Conservation (phyloP, 2,329 filamentous ascomycete species). For the Diaporthe citrichinensis region DNA sequence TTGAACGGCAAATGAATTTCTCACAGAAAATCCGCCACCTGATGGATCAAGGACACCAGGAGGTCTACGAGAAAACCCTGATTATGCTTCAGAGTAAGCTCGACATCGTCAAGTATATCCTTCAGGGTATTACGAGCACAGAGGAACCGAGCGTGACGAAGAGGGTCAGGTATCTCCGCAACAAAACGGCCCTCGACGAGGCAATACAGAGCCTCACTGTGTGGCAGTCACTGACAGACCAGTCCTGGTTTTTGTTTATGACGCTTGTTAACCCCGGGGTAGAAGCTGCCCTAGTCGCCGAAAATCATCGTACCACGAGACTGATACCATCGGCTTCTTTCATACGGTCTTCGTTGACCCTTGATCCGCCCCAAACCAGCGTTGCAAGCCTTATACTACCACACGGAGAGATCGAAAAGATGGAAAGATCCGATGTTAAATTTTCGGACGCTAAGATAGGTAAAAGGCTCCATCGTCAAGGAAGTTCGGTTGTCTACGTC, state of each 20-base stretch:
- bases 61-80: constrained; percentile 43
- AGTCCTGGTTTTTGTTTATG: constrained; percentile 10
- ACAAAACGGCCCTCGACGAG: background rate
- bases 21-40: constrained; percentile 39
- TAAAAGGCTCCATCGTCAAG: background rate
- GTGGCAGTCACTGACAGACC: background rate
- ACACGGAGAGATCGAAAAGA: background rate
- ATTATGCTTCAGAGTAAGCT: constrained; percentile 43
- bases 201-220: constrained; percentile 1
- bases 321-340: background rate
- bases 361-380: background rate
- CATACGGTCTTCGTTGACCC: background rate
- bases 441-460: background rate
- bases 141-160: too few species aligned
- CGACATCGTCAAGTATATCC: constrained; percentile 29
- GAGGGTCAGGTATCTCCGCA: background rate
- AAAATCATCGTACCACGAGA: background rate
- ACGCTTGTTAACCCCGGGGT: background rate
- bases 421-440: background rate
- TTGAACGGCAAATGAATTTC: constrained; percentile 43
- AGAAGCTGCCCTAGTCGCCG: background rate
- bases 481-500: background rate
- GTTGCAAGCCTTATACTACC: background rate
- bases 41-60: constrained; percentile 42
- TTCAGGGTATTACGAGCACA: background rate